These are phyloP conservation scores for Austroboletus novae-zelandiae DNA, from an alignment of 1,284 basidiomycete species.

Conservation along the genomic window DNA sequence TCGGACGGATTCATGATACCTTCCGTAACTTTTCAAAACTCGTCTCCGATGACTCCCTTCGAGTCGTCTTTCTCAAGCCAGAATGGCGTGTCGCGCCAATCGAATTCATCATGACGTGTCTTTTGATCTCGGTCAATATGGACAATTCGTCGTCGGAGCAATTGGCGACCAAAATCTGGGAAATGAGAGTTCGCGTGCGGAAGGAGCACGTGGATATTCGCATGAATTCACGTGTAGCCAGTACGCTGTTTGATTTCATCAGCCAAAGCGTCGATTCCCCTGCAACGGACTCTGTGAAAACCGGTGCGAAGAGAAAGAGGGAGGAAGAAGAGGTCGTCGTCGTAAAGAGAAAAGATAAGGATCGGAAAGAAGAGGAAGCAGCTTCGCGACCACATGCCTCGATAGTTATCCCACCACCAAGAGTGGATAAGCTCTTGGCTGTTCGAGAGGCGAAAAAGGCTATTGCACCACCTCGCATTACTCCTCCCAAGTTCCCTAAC, in stretches of 20 bases:
- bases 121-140: slow-evolving; percentile 49
- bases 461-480: slow-evolving; percentile 17
- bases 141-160: slow-evolving; percentile 35
- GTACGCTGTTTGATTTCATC: slow-evolving; percentile 49
- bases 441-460: slow-evolving; percentile 16
- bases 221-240: slow-evolving; percentile 49
- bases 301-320: slow-evolving; percentile 21
- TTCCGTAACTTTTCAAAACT: slow-evolving; percentile 46
- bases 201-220: slow-evolving; percentile 48
- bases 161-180: slow-evolving; percentile 43
- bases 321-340: slow-evolving; percentile 22
- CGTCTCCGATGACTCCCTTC: slow-evolving; percentile 33
- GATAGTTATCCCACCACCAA: slow-evolving; percentile 16
- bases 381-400: background rate
- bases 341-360: slow-evolving; percentile 9
- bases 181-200: slow-evolving; percentile 52
- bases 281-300: background rate
- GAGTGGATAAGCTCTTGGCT: slow-evolving; percentile 18
- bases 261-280: background rate
- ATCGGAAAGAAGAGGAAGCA: slow-evolving; percentile 3
- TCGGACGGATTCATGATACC: slow-evolving; percentile 37
- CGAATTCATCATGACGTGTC: slow-evolving; percentile 55
- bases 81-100: slow-evolving; percentile 52
- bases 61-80: slow-evolving; percentile 33
- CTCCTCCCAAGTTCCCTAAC: background rate